Evolutionary conservation across 345 rosid genomes (phyloP), one percentile per base, ranked within the genome.

Genomic region (Crucihimalaya himalaica): DNA sequence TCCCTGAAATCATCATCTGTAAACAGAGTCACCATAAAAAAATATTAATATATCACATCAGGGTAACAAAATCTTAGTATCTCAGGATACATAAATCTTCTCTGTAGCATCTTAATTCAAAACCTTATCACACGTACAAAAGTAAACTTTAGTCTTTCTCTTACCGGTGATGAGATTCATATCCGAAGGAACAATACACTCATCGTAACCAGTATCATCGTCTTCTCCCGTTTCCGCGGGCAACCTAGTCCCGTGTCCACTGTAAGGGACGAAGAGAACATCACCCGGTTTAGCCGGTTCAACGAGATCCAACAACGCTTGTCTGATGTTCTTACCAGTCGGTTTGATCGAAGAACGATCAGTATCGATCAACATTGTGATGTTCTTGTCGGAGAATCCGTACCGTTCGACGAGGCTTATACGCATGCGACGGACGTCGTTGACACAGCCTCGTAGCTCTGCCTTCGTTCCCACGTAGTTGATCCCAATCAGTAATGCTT

Each of bases 221-320:
- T 89, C 93, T 78, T 93, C 97, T 4, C 98, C 97, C 21, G 97
- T 86, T 84, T 93, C 97, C 14, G 97, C 95, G 0, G 98, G 98
- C 20, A 93, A 86, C 78, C 98, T 86, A 8, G 98, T 93, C 42
- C 96, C 98, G 12, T 93, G 98, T 20, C 98, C 98, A 72, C 97
- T 93, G 82, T 89, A 91, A 72, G 91, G 98, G n/a, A 91, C 88
- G 63, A 89, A 86, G 39, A 91, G 85, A 28, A 83, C 56, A 63
- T 93, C 97, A 0, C 86, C 91, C 1, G 85, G 70, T 75, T 82
- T 58, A 1, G 96, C 96, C 1, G 96, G 84, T 25, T 79, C 54
- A 42, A 88, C 72, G 11, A 91, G 89, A 58, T 81, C 67, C 52
- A 37, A 16, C 63, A 93, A 69, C 25, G 94, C 90, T 52, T 55